Conservation (phyloP, 1,284 basidiomycete species). For the Leccinum colubrinum region DNA sequence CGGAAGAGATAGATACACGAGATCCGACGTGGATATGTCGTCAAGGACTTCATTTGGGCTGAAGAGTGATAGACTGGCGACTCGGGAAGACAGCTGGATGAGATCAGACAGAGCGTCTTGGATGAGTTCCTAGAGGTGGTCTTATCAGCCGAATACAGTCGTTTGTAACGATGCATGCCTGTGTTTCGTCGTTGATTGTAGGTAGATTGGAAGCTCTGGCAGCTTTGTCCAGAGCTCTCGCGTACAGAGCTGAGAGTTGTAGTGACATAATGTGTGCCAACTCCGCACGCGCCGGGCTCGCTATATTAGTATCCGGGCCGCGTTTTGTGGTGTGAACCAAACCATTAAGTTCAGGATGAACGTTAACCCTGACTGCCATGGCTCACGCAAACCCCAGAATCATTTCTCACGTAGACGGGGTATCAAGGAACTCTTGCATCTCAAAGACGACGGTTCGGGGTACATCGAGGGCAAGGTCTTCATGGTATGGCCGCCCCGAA, state of each 20-base stretch:
- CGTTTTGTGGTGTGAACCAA: not conserved
- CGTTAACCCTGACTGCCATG: not conserved
- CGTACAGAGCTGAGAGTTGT: constrained; percentile 43
- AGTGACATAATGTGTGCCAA: constrained; percentile 32
- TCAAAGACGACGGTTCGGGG: constrained; percentile 25
- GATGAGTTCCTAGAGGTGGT: constrained; percentile 51
- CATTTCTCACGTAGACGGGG: constrained; percentile 25
- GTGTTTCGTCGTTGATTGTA: constrained; percentile 48
- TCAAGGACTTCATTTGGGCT: constrained; percentile 85
- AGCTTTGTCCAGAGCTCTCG: constrained; percentile 41
- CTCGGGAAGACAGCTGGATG: constrained; percentile 44
- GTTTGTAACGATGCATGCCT: constrained; percentile 34
- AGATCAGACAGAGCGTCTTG: constrained; percentile 54
- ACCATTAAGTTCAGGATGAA: constrained; percentile 9
- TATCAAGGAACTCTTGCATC: constrained; percentile 22
- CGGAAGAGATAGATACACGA: constrained; percentile 79
- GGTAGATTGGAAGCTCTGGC: constrained; percentile 45
- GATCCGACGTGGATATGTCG: constrained; percentile 79
- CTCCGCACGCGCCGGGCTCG: not conserved
- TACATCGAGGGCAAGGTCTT: constrained; percentile 40
- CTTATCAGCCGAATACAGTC: constrained; percentile 12
- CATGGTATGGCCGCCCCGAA: constrained; percentile 42
- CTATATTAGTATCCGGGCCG: constrained; percentile 13
- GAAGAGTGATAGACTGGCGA: constrained; percentile 70
- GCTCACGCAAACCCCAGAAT: constrained; percentile 3